Evolutionary conservation across 2,329 filamentous ascomycete species (phyloP).

Genomic region (Pseudogymnoascus sp.): DNA sequence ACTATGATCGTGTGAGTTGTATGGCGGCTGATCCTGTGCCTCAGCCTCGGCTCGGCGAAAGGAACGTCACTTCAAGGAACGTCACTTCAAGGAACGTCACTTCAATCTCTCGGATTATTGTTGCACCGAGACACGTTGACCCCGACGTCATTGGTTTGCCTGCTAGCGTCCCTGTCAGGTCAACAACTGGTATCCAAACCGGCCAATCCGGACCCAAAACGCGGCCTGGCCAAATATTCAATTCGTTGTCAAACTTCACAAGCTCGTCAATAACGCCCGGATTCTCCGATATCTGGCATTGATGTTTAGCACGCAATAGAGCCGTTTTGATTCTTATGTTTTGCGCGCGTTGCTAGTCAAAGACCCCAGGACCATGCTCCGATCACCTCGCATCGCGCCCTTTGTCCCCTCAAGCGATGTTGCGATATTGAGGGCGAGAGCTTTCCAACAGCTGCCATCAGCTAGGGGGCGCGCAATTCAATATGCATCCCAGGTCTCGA

Average conservation of each 20-base stretch:
- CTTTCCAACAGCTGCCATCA: not conserved
- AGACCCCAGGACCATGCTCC: constrained; percentile 3
- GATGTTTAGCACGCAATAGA: not conserved
- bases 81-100: too few relatives aligned
- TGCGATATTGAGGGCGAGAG: not conserved
- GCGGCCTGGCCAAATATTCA: not conserved
- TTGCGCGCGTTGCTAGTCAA: not conserved
- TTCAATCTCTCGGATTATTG: not conserved
- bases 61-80: too few relatives aligned
- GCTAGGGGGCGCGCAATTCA: not conserved
- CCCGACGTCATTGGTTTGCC: not conserved
- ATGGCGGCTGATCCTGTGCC: not conserved
- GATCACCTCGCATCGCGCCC: not conserved
- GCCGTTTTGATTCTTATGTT: not conserved
- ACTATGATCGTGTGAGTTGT: not conserved
- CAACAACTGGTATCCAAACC: not conserved
- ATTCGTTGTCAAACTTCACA: constrained; percentile 1
- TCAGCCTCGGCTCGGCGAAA: not conserved
- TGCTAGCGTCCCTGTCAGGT: not conserved
- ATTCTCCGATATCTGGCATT: not conserved
- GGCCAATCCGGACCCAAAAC: not conserved
- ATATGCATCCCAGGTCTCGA: constrained; percentile 3
- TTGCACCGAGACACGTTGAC: not conserved
- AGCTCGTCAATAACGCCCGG: not conserved
- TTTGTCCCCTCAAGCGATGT: not conserved